These are phyloP conservation scores for Hypericum androsaemum DNA, from an alignment of 345 rosid genomes.

Conservation along the genomic window DNA sequence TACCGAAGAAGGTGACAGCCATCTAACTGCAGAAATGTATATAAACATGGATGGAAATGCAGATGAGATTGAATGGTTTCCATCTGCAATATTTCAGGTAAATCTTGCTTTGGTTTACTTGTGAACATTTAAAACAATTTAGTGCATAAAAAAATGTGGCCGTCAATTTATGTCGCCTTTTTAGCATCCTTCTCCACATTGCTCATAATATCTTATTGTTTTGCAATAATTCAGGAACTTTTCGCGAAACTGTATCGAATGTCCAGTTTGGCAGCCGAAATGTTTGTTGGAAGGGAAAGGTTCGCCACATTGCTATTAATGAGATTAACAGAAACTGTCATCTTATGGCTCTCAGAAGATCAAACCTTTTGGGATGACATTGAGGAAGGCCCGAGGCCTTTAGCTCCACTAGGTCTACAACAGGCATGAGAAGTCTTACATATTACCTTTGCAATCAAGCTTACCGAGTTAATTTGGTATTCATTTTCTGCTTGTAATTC, in stretches of 20 bases:
- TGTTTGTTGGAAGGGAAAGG: slow-evolving; percentile 96
- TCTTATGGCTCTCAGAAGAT: slow-evolving; percentile 90
- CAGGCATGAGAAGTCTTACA: slow-evolving; percentile 41
- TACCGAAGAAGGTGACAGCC: slow-evolving; percentile 94
- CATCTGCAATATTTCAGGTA: slow-evolving; percentile 95
- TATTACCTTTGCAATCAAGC: slow-evolving; percentile 5
- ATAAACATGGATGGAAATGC: slow-evolving; percentile 67
- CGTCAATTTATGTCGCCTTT: not conserved
- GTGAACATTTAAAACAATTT: too few species aligned
- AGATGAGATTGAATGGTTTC: slow-evolving; percentile 73
- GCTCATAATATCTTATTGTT: not conserved
- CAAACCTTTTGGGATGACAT: slow-evolving; percentile 99
- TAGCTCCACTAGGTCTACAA: slow-evolving; percentile 85
- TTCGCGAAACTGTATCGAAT: slow-evolving; percentile 65
- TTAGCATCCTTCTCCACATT: not conserved
- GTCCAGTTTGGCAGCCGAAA: slow-evolving; percentile 87
- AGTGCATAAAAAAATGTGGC: too few species aligned
- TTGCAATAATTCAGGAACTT: slow-evolving; percentile 55
- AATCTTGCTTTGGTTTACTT: too few species aligned
- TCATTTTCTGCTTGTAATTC: slow-evolving; percentile 2
- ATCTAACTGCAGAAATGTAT: slow-evolving; percentile 87
- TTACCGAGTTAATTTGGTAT: not conserved
- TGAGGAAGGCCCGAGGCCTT: slow-evolving; percentile 86
- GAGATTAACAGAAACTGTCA: slow-evolving; percentile 94
- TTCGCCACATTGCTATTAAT: slow-evolving; percentile 79